Conservation (phyloP, 1,139 yeast genomes). For the Hyphopichia pseudoburtonii region DNA sequence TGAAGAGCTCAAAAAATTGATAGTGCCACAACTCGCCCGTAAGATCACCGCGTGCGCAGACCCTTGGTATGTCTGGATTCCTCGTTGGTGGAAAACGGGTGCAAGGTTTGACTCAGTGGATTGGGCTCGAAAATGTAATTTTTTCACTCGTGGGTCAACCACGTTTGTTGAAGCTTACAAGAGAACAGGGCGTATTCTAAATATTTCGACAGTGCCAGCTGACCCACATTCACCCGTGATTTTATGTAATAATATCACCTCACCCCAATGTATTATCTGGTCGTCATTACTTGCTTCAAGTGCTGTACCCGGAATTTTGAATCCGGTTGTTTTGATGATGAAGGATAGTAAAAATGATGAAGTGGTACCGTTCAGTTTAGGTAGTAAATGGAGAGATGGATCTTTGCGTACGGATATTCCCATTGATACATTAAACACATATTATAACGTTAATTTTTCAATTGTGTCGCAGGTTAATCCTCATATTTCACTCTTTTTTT, state of each 20-base stretch:
- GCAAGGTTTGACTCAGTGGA: constrained; percentile 74
- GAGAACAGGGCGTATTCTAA: constrained; percentile 67
- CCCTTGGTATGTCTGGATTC: constrained; percentile 58
- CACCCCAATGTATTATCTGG: constrained; percentile 85
- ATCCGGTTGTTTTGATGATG: constrained; percentile 81
- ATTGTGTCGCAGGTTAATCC: constrained; percentile 84
- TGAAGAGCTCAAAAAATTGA: constrained; percentile 56
- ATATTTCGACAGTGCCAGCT: constrained; percentile 77
- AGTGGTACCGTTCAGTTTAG: constrained; percentile 68
- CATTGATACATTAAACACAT: constrained; percentile 65
- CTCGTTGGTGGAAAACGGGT: constrained; percentile 72
- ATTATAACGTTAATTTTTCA: constrained; percentile 73
- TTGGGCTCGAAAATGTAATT: constrained; percentile 70
- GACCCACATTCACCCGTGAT: constrained; percentile 83
- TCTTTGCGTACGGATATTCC: constrained; percentile 73
- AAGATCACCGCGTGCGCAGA: constrained; percentile 75
- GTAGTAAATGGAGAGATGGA: constrained; percentile 77
- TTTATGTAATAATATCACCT: constrained; percentile 71
- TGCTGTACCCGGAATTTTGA: constrained; percentile 83
- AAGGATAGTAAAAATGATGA: constrained; percentile 45
- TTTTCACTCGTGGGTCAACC: constrained; percentile 71
- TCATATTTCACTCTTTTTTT: constrained; percentile 73
- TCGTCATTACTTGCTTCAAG: constrained; percentile 73
- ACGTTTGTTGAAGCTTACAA: constrained; percentile 72
- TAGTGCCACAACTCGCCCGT: constrained; percentile 63